phyloP scores from a whole-genome alignment of 1,139 yeast genomes.

The Sporopachydermia cereana region DNA sequence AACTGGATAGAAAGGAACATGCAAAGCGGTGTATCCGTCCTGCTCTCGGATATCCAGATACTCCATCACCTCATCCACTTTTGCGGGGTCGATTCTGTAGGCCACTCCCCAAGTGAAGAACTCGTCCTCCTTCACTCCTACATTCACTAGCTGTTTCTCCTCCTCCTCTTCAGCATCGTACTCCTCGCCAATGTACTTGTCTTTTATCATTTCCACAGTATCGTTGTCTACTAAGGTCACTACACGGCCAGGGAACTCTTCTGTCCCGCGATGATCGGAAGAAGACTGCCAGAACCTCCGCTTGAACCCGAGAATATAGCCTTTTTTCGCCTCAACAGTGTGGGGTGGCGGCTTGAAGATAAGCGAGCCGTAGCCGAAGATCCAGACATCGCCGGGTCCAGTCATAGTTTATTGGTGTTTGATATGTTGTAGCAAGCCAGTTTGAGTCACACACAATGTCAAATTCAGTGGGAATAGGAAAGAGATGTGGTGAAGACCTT shows the following conservation, averaged over 20 bases:
- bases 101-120: conserved; percentile 72
- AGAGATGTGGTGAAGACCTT: too few species aligned
- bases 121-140: conserved; percentile 30
- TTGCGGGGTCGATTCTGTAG: conserved; percentile 60
- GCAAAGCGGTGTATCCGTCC: conserved; percentile 71
- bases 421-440: too few species aligned
- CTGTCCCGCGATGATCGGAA: conserved; percentile 84
- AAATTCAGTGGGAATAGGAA: too few species aligned
- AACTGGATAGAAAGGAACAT: conserved; percentile 53
- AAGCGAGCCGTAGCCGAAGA: conserved; percentile 85
- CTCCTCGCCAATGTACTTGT: conserved; percentile 29
- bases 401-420: conserved; percentile 15
- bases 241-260: conserved; percentile 75
- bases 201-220: conserved; percentile 34
- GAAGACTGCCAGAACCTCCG: conserved; percentile 90
- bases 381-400: conserved; percentile 36
- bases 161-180: conserved; percentile 8
- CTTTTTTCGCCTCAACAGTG: conserved; percentile 50
- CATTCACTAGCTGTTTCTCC: not conserved
- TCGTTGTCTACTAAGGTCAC: conserved; percentile 55
- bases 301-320: conserved; percentile 62
- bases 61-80: conserved; percentile 47
- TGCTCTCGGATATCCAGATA: conserved; percentile 77
- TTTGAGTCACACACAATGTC: too few species aligned
- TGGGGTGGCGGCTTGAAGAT: conserved; percentile 88